Evolutionary conservation across 192 early-diverging fungal species (phyloP).

Genomic region (Coemansia sp.): DNA sequence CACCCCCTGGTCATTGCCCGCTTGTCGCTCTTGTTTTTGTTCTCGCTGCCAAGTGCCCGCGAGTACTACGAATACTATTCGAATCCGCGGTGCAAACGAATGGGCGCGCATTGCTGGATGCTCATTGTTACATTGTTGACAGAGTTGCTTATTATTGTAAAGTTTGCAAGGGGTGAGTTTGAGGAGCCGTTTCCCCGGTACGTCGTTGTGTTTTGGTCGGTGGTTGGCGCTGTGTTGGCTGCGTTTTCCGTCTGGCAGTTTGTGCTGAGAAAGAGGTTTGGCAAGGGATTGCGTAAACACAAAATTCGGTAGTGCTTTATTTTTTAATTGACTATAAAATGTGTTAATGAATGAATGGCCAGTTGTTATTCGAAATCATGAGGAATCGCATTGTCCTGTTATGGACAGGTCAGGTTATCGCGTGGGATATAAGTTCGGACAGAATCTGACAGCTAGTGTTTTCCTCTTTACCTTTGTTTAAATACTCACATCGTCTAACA

Average conservation of each 20-base stretch:
- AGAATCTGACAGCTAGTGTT: no score
- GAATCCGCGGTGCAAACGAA: constrained; percentile 76
- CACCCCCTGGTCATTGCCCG: constrained; percentile 79
- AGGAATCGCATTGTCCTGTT: no score
- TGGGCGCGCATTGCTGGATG: constrained; percentile 94
- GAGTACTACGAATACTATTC: constrained; percentile 89
- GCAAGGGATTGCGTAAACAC: no score
- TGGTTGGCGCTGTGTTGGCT: constrained; percentile 60
- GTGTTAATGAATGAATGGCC: no score
- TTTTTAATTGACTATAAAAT: no score
- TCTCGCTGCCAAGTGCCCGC: constrained; percentile 80
- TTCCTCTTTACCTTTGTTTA: no score
- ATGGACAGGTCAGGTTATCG: no score
- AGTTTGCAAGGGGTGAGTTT: constrained; percentile 88
- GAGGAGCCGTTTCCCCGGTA: constrained; percentile 67
- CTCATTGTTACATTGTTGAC: constrained; percentile 82
- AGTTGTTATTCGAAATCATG: no score
- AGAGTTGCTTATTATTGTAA: constrained; percentile 88
- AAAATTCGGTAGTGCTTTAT: no score
- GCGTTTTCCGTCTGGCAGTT: constrained; percentile 81
- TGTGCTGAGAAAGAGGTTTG: constrained; percentile 19
- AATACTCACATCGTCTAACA: no score
- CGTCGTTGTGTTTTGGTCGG: constrained; percentile 75
- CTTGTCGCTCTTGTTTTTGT: constrained; percentile 78
- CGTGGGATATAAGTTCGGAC: no score